Evolutionary conservation across 2,329 filamentous ascomycete genomes (phyloP).

Genomic region (Neonectria punicea): DNA sequence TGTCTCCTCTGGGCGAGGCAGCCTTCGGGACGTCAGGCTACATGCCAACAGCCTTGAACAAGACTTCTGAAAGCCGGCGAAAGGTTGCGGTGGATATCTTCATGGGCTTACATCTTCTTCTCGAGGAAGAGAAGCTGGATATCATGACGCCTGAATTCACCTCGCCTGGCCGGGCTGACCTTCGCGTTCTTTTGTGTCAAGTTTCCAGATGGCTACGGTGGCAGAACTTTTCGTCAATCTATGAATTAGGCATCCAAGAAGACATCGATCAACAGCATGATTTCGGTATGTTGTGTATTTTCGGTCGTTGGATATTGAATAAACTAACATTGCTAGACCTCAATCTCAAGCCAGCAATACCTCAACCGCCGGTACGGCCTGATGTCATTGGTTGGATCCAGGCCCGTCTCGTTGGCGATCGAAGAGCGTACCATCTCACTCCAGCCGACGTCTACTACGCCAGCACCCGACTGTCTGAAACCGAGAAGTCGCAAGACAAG

Average conservation of each 20-base stretch:
- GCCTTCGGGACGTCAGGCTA: slow-evolving; percentile 67
- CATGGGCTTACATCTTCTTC: slow-evolving; percentile 83
- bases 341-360: slow-evolving; percentile 46
- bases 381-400: slow-evolving; percentile 67
- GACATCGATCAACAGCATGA: slow-evolving; percentile 54
- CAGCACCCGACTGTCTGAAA: slow-evolving; percentile 48
- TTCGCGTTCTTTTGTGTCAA: slow-evolving; percentile 83
- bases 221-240: slow-evolving; percentile 58
- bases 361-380: slow-evolving; percentile 48
- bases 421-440: slow-evolving; percentile 52
- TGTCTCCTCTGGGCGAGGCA: slow-evolving; percentile 65
- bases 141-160: slow-evolving; percentile 60
- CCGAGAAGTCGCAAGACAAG: slow-evolving; percentile 49
- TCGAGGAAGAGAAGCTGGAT: slow-evolving; percentile 89
- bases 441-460: slow-evolving; percentile 58
- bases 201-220: slow-evolving; percentile 86
- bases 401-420: slow-evolving; percentile 53
- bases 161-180: slow-evolving; percentile 57
- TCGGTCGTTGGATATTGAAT: too few relatives aligned
- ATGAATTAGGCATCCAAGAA: slow-evolving; percentile 64
- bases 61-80: slow-evolving; percentile 66
- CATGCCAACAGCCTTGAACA: slow-evolving; percentile 68
- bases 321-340: slow-evolving; percentile 43
- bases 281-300: slow-evolving; percentile 47
- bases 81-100: slow-evolving; percentile 74